A percentile compares a stretch with the other conserved stretches of the same genome.
phyloP scores from a whole-genome alignment of 441 rosid genomes.

The Populus trichocarpa region DNA sequence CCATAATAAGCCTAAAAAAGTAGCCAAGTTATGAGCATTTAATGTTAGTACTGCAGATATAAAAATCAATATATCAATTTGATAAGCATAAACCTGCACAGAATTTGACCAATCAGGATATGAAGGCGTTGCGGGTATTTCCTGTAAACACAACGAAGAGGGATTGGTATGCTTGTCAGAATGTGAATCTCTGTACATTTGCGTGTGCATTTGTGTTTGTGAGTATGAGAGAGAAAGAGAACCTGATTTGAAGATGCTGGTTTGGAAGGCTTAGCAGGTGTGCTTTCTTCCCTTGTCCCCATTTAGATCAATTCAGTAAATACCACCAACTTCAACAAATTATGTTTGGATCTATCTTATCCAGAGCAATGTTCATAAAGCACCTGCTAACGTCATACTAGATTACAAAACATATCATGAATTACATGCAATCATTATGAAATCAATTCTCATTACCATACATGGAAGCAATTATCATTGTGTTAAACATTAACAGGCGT shows the following conservation, averaged over 20 bases:
- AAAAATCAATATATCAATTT: constrained; percentile 1
- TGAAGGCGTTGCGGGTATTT: constrained; percentile 55
- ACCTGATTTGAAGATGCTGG: constrained; percentile 77
- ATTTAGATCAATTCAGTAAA: constrained; percentile 23
- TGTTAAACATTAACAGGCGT: not conserved
- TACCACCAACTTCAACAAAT: constrained; percentile 11
- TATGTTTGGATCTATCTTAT: constrained; percentile 8
- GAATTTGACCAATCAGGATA: constrained; percentile 93
- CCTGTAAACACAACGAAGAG: constrained; percentile 39
- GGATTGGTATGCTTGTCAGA: not conserved
- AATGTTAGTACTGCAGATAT: constrained; percentile 1
- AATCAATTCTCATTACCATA: not conserved
- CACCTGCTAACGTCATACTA: constrained; percentile 19
- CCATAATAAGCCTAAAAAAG: constrained; percentile 85
- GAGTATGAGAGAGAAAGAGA: not conserved
- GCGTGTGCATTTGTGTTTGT: too few relatives aligned
- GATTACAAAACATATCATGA: constrained; percentile 11
- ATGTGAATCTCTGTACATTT: not conserved
- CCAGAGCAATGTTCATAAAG: constrained; percentile 17
- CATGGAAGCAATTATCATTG: constrained; percentile 7
- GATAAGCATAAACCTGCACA: constrained; percentile 63
- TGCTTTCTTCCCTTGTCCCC: constrained; percentile 80
- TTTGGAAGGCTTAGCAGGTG: constrained; percentile 69
- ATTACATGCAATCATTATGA: constrained; percentile 5
- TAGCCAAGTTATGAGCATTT: constrained; percentile 23